A percentile compares a stretch with the other conserved stretches of the same genome.
phyloP scores from a whole-genome alignment of 2,329 filamentous ascomycete species.

The Amauroascus niger region DNA sequence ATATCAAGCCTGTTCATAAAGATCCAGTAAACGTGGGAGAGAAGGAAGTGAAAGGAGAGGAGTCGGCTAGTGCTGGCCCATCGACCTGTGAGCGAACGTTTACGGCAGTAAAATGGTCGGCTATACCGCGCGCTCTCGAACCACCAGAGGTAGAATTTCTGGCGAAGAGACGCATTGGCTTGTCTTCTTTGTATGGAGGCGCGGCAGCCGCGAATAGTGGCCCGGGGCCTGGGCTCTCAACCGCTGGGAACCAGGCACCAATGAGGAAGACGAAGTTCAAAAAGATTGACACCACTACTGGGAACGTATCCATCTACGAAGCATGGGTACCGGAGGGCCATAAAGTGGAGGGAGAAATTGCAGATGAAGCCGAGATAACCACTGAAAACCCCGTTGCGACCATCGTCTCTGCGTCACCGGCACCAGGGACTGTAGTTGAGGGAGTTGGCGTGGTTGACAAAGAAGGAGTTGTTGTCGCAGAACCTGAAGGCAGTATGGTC shows the following conservation, averaged over 20 bases:
- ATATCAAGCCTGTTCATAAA: constrained; percentile 55
- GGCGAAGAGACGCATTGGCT: constrained; percentile 51
- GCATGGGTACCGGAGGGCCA: constrained; percentile 73
- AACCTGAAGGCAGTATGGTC: constrained; percentile 37
- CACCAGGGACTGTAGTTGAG: constrained; percentile 52
- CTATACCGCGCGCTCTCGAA: constrained; percentile 48
- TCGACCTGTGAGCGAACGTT: constrained; percentile 38
- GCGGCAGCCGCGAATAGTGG: constrained; percentile 24
- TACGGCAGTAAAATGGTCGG: constrained; percentile 49
- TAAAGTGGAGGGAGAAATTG: constrained; percentile 69
- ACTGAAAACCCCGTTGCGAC: constrained; percentile 33
- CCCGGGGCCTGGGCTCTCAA: constrained; percentile 19
- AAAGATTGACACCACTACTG: constrained; percentile 61
- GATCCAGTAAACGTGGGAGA: constrained; percentile 29
- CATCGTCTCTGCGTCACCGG: constrained; percentile 36
- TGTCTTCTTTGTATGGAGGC: constrained; percentile 44
- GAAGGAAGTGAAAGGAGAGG: constrained; percentile 28
- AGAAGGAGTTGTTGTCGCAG: constrained; percentile 49
- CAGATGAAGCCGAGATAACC: constrained; percentile 44
- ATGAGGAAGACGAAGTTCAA: constrained; percentile 75
- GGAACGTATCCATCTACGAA: constrained; percentile 75
- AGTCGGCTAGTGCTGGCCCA: constrained; percentile 23
- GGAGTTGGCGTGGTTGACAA: constrained; percentile 51
- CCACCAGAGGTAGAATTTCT: constrained; percentile 53
- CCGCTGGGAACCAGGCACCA: constrained; percentile 37